Evolutionary conservation across 306 rosid species (phyloP), one percentile per base, ranked within the genome.

Genomic region (Vigna angularis): DNA sequence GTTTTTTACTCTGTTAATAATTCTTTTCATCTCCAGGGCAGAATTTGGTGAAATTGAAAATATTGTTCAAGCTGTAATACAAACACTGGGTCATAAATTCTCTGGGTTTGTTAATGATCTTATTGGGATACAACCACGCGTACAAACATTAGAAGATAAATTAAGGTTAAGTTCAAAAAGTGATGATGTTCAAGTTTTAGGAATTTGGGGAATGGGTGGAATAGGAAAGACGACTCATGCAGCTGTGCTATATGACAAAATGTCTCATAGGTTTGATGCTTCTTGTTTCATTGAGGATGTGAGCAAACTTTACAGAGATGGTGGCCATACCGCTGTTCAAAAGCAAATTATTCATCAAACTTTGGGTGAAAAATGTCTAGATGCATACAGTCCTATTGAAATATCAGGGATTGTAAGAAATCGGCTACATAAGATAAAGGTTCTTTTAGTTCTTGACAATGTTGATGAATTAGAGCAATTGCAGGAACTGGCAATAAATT

Each of bases 171-270:
- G 1, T 12, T 81, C 66, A 11, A 0, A 1, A 10, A 34, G 50
- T 22, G 18, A 49, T 59, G 59, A 17, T 0, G 22, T 50, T 50
- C 77, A 30, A 22, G 38, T 16, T 40, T 7, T 81, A 28, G 85
- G 81, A 0, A 68, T 81, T 34, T 75, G 73, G 77, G 85, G 84
- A 5, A 81, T 81, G 80, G 58, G 38, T 12, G 84, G 84, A 56
- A 36, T 74, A 2, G 76, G 84, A 18, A 81, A 81, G 58, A 81
- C 84, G 24, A 81, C 84, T 58, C 80, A 20, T 5, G 80, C 72
- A 1, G 3, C 48, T 6, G 83, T 24, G 3, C 50, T 70, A 15
- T 70, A 61, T n/a, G 72, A 70, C 15, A 79, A 34, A 71, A 50
- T 79, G 16, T 79, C 83, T 14, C 17, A 70, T n/a, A 76, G 24